These are phyloP conservation scores for Brachypodium distachyon DNA, from an alignment of 202 grass and related monocot species.

Conservation along the genomic window DNA sequence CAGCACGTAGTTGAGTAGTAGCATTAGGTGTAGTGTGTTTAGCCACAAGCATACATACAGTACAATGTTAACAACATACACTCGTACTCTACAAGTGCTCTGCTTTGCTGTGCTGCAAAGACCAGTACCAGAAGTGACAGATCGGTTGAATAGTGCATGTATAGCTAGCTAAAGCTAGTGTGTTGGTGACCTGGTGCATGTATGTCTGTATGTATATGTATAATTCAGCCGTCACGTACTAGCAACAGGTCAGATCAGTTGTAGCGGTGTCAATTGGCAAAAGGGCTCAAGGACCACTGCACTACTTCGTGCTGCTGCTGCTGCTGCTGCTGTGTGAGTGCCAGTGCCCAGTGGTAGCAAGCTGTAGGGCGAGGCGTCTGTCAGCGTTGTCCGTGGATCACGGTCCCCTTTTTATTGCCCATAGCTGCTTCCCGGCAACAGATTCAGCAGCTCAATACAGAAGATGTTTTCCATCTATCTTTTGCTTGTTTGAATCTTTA, in stretches of 20 bases:
- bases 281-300: conserved; percentile 18
- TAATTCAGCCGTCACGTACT: no score
- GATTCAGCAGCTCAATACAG: conserved; percentile 30
- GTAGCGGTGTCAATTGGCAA: neutral
- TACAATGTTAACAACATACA: conserved; percentile 26
- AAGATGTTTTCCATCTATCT: neutral
- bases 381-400: conserved; percentile 6
- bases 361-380: conserved; percentile 33
- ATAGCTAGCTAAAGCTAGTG: neutral
- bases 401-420: conserved; percentile 1
- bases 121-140: conserved; percentile 15
- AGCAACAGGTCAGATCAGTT: neutral
- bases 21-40: conserved; percentile 28
- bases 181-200: conserved; percentile 18
- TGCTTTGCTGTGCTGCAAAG: conserved; percentile 22
- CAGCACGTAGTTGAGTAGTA: neutral
- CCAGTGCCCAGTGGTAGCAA: neutral
- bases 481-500: conserved; percentile 17
- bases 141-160: no score
- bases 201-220: neutral
- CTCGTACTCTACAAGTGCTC: conserved; percentile 10
- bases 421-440: neutral
- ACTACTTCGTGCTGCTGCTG: neutral
- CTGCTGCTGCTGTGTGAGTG: neutral
- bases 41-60: neutral